These are phyloP conservation scores for Dioszegia aurantiaca DNA, from an alignment of 768 basidiomycete genomes.

Conservation along the genomic window DNA sequence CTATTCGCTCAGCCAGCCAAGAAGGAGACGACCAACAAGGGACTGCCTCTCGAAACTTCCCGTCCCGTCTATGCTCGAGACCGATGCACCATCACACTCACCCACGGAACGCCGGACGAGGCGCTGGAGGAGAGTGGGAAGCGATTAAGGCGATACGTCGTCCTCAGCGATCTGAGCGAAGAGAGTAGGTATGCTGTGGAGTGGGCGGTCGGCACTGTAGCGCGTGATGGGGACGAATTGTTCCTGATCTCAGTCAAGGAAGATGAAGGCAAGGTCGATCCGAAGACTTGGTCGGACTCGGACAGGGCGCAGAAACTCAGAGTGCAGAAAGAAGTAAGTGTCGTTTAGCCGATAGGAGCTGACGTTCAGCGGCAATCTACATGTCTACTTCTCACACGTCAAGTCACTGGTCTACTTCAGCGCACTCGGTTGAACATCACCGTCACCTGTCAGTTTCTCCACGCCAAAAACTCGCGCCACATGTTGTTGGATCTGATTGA, in stretches of 20 bases:
- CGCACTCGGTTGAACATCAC: constrained; percentile 83
- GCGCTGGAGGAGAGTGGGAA: constrained; percentile 59
- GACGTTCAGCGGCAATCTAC: constrained; percentile 73
- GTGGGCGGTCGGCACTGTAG: constrained; percentile 95
- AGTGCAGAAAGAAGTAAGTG: constrained; percentile 81
- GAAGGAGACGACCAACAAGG: constrained; percentile 29
- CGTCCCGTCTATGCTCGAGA: constrained; percentile 86
- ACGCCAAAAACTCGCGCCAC: constrained; percentile 89
- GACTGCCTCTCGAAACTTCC: constrained; percentile 60
- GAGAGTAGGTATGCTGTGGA: constrained; percentile 93
- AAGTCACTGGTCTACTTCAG: constrained; percentile 83
- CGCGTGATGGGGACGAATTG: constrained; percentile 88
- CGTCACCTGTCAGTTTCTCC: constrained; percentile 90
- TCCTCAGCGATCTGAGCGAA: constrained; percentile 91
- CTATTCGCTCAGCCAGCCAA: constrained; percentile 18
- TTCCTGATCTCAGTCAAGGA: constrained; percentile 87
- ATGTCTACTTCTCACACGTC: constrained; percentile 81
- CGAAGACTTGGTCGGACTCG: constrained; percentile 58
- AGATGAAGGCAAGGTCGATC: constrained; percentile 76
- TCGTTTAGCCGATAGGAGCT: neutral
- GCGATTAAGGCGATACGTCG: constrained; percentile 69
- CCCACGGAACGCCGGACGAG: constrained; percentile 73
- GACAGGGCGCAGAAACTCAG: constrained; percentile 77
- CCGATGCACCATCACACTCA: constrained; percentile 82
- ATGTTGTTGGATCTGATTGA: constrained; percentile 84